A percentile compares a stretch with the other conserved stretches of the same genome.
Evolutionary conservation across 208 protist species (phyloP).

Genomic region (Leishmania braziliensis): DNA sequence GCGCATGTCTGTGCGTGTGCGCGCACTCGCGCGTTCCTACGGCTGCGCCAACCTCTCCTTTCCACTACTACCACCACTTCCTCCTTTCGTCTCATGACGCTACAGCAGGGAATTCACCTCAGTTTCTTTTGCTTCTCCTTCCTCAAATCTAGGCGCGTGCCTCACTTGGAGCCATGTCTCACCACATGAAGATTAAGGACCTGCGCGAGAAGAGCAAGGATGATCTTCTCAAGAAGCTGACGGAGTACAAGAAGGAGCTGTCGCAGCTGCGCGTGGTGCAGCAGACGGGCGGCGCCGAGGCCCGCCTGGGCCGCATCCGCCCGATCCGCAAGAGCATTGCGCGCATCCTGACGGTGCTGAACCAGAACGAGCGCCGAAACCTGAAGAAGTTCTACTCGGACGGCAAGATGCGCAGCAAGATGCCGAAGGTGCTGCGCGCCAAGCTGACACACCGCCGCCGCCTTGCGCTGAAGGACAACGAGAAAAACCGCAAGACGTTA

Average conservation of each 20-base stretch:
- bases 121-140: background rate
- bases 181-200: constrained; percentile 88
- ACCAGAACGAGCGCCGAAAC: constrained; percentile 93
- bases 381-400: constrained; percentile 95
- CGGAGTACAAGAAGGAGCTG: constrained; percentile 97
- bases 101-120: constrained; percentile 2
- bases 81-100: no score
- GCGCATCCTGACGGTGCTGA: constrained; percentile 97
- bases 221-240: constrained; percentile 96
- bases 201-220: constrained; percentile 96
- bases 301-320: constrained; percentile 95
- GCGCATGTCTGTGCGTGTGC: background rate
- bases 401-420: constrained; percentile 85
- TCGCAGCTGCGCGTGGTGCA: constrained; percentile 96
- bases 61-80: background rate
- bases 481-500: constrained; percentile 92
- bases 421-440: constrained; percentile 75
- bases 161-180: constrained; percentile 63
- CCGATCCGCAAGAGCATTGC: constrained; percentile 97
- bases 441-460: constrained; percentile 91
- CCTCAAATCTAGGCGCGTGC: background rate
- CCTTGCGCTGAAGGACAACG: constrained; percentile 82
- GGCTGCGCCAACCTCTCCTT: background rate
- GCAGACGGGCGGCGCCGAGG: constrained; percentile 91
- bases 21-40: background rate